Conservation (phyloP, 495 filamentous ascomycete genomes). For the Massariosphaeria phaeospora region DNA sequence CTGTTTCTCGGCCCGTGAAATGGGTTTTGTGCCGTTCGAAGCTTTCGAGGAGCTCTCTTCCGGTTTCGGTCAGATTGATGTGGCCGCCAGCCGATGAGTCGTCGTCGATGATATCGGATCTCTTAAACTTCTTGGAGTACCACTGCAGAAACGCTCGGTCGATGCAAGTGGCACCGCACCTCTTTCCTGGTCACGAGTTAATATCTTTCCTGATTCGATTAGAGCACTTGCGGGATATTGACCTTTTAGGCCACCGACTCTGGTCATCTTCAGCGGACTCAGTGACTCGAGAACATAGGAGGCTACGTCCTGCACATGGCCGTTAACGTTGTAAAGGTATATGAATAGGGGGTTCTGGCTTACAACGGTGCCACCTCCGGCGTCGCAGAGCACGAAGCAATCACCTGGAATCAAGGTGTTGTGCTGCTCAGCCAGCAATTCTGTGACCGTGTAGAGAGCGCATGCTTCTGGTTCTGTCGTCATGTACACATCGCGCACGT, state of each 20-base stretch:
- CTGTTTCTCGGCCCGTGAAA: conserved; percentile 30
- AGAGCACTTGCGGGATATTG: too few species aligned
- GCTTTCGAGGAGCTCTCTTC: conserved; percentile 29
- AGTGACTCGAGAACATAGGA: conserved; percentile 1
- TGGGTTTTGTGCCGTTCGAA: conserved; percentile 37
- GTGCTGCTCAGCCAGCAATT: conserved; percentile 22
- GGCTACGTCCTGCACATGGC: conserved; percentile 1
- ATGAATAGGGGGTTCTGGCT: not conserved
- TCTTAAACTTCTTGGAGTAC: conserved; percentile 8
- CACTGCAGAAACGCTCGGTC: conserved; percentile 33
- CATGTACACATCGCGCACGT: conserved; percentile 30
- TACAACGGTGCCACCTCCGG: conserved; percentile 3
- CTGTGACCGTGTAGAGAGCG: conserved; percentile 32
- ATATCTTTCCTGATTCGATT: too few species aligned
- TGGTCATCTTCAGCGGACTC: not conserved
- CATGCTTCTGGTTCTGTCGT: conserved; percentile 31
- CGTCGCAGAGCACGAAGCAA: conserved; percentile 7
- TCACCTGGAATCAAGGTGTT: conserved; percentile 26
- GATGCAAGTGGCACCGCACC: conserved; percentile 37
- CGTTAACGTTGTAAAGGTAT: not conserved
- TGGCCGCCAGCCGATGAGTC: conserved; percentile 10
- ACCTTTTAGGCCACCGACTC: not conserved
- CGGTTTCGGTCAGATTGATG: conserved; percentile 28
- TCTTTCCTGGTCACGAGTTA: conserved; percentile 17
- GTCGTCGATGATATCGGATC: not conserved